Evolutionary conservation across 2,329 filamentous ascomycete species (phyloP).

Genomic region (Neofusicoccum kwambonambiense): DNA sequence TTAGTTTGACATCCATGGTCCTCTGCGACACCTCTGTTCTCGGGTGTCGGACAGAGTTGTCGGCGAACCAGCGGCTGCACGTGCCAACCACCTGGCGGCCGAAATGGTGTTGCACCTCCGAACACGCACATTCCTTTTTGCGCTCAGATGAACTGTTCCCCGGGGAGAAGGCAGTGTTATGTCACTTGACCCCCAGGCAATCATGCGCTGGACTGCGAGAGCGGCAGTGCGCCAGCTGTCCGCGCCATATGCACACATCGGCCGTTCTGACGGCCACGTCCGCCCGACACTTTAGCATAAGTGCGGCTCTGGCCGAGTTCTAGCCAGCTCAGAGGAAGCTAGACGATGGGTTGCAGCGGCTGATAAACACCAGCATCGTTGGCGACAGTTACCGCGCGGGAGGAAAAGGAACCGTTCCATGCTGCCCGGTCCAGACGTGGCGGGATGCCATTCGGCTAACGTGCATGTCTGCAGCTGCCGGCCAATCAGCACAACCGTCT

Average conservation of each 20-base stretch:
- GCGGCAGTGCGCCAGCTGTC: not conserved
- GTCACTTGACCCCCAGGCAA: not conserved
- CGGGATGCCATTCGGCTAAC: conserved; percentile 2
- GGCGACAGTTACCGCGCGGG: not conserved
- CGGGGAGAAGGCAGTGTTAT: not conserved
- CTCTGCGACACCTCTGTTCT: too few species aligned
- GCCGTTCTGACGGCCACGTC: conserved; percentile 6
- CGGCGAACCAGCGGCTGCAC: too few species aligned
- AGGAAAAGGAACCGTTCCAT: not conserved
- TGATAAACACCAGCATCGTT: not conserved
- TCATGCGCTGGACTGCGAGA: not conserved
- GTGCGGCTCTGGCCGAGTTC: not conserved
- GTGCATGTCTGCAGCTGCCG: not conserved
- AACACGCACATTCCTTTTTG: too few species aligned
- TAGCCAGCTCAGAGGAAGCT: not conserved
- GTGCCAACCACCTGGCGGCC: too few species aligned
- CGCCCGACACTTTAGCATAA: not conserved
- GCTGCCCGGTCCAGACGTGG: not conserved
- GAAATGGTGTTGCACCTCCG: too few species aligned
- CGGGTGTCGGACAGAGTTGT: too few species aligned
- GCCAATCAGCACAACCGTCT: not conserved
- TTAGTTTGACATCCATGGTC: too few species aligned
- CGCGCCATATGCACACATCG: not conserved
- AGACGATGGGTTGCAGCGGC: not conserved
- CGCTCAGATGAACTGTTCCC: too few species aligned